Evolutionary conservation across 371 early-diverging fungal genomes (phyloP), one percentile per base, ranked within the genome.

Genomic region (Basidiobolus meristosporus): DNA sequence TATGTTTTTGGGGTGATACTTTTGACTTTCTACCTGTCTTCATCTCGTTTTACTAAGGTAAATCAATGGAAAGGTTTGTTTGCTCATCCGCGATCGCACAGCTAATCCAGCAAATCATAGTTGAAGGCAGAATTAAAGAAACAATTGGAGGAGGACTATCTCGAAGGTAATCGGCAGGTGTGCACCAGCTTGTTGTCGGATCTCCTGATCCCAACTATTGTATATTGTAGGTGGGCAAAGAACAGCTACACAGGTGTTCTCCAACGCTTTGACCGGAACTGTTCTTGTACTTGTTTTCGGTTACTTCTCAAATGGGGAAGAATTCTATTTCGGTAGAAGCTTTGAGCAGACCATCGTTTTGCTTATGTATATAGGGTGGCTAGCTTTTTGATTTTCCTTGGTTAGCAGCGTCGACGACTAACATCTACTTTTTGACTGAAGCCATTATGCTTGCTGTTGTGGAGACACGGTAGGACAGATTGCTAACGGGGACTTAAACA

Each of bases 11-110:
- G 75, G 0, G 52, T 60, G 0, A 62, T 73, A 5, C 60, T 88
- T 9, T 42, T 90, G 19, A 56, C 61, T 0, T 90, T 90, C 44
- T 90, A 76, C 45, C 47, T 82, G 1, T 57, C 79, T 0, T 68
- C 82, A 38, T 73, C 79, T 2, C 59, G 57, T 36, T 50, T 86
- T 42, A 90, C 91, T 22, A 85, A 83, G 62, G 71, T 73, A 52
- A 38, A 28, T 9, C 20, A 14, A 10, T 10, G 1, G 15, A 16
- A 16, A 12, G n/a, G 38, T 11, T n/a, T 19, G 3, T 23, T n/a
- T 18, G 5, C 30, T 6, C 11, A 2, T n/a, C n/a, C n/a, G n/a
- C 16, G 14, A 14, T 21, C 4, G 10, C 16, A 9, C 31, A 2
- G 32, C 10, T 37, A 31, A 28, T 16, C 18, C 9, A 28, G 10